These are phyloP conservation scores for Penicillium sp. DNA, from an alignment of 2,329 filamentous ascomycete species.

Conservation along the genomic window DNA sequence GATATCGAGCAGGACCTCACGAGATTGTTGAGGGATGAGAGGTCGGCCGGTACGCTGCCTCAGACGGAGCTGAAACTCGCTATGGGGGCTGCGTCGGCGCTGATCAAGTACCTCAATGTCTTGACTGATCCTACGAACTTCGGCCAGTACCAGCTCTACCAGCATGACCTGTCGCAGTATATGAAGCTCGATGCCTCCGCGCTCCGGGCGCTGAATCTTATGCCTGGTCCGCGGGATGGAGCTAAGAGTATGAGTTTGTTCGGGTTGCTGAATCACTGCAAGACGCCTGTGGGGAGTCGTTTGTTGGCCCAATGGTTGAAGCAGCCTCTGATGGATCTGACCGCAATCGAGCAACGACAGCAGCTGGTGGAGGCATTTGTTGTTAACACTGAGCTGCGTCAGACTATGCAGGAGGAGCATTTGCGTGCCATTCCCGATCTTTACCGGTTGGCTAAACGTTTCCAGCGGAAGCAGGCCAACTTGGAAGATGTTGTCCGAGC, in stretches of 20 bases:
- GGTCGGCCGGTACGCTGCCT: conserved; percentile 70
- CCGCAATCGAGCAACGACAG: conserved; percentile 85
- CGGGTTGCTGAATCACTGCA: conserved; percentile 93
- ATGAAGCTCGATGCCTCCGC: conserved; percentile 98
- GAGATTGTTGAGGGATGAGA: conserved; percentile 81
- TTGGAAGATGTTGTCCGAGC: conserved; percentile 93
- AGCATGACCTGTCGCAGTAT: conserved; percentile 93
- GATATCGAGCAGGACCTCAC: conserved; percentile 96
- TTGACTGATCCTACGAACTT: conserved; percentile 93
- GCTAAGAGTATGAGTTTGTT: conserved; percentile 98
- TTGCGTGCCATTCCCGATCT: conserved; percentile 89
- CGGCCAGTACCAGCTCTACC: conserved; percentile 94
- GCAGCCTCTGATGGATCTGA: conserved; percentile 88
- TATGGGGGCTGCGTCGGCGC: conserved; percentile 87
- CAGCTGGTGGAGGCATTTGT: conserved; percentile 95
- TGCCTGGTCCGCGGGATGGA: conserved; percentile 92
- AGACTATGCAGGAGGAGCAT: conserved; percentile 96
- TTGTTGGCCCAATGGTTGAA: conserved; percentile 95
- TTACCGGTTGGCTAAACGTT: conserved; percentile 89
- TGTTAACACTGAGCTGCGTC: conserved; percentile 84
- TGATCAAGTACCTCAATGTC: conserved; percentile 91
- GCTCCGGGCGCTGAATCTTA: conserved; percentile 88
- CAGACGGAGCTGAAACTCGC: conserved; percentile 92
- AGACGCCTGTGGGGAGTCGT: conserved; percentile 87
- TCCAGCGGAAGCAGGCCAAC: conserved; percentile 86